Evolutionary conservation across 208 protist genomes (phyloP).

Genomic region (Acanthamoeba healyi): DNA sequence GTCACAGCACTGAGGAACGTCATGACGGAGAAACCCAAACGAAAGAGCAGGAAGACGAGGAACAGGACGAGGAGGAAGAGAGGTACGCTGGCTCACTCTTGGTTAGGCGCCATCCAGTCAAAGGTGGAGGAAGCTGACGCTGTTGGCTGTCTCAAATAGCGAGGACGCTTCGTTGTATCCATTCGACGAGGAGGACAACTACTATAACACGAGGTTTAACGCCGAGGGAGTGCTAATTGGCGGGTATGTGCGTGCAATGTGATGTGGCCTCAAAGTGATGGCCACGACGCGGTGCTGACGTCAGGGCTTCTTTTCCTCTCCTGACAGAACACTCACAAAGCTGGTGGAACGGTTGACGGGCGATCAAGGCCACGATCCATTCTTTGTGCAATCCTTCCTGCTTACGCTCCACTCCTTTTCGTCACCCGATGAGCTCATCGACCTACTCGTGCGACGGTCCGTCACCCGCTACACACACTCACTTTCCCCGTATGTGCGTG

Average conservation of each 20-base stretch:
- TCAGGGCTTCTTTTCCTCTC: neutral
- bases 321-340: neutral
- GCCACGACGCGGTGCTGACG: neutral
- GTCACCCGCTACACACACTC: neutral
- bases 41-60: neutral
- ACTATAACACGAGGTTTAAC: neutral
- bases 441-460: neutral
- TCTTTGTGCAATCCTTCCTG: constrained; percentile 36
- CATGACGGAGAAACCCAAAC: neutral
- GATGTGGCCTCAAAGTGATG: neutral
- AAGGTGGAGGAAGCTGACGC: no score
- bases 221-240: constrained; percentile 23
- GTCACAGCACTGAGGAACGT: neutral
- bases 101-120: no score
- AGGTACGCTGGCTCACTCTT: neutral
- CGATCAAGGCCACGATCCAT: constrained; percentile 18
- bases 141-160: neutral
- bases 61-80: neutral
- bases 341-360: neutral
- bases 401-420: constrained; percentile 42
- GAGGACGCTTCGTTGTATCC: constrained; percentile 13
- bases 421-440: constrained; percentile 30
- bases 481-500: neutral
- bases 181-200: neutral
- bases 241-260: constrained; percentile 15